Conservation (phyloP, 116 monocot species). For the Papilionanthe hybrid region DNA sequence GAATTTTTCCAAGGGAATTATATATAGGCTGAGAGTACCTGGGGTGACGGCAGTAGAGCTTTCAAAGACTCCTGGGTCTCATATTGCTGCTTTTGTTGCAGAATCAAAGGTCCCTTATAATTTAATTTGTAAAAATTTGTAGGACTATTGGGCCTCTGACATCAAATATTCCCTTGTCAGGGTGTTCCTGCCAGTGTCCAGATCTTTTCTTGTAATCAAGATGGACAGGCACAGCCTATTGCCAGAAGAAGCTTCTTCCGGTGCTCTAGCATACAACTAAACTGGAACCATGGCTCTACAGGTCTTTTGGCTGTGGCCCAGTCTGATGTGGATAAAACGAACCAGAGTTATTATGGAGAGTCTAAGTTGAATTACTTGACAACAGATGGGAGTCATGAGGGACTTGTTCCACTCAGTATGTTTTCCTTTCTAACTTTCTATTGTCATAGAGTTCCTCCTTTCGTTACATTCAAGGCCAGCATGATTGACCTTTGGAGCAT, state of each 20-base stretch:
- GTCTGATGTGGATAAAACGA: conserved; percentile 93
- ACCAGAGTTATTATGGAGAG: conserved; percentile 99
- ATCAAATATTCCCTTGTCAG: conserved; percentile 25
- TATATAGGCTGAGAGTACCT: conserved; percentile 64
- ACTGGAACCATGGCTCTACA: conserved; percentile 73
- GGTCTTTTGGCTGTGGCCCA: conserved; percentile 79
- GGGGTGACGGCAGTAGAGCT: conserved; percentile 66
- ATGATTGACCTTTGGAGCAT: conserved; percentile 4
- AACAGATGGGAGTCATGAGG: conserved; percentile 81
- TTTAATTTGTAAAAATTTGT: neutral
- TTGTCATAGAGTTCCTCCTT: neutral
- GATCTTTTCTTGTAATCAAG: conserved; percentile 76
- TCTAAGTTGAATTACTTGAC: conserved; percentile 92
- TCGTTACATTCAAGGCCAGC: neutral
- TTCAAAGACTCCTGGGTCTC: conserved; percentile 69
- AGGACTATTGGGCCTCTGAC: conserved; percentile 1
- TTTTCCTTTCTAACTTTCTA: conserved; percentile 10
- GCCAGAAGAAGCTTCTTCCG: conserved; percentile 89
- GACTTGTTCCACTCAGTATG: conserved; percentile 84
- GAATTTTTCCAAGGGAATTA: conserved; percentile 72
- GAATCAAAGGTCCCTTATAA: conserved; percentile 77
- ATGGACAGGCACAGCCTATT: conserved; percentile 58
- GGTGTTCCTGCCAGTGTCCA: conserved; percentile 97
- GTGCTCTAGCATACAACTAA: conserved; percentile 77
- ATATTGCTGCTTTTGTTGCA: conserved; percentile 77